Percentiles rank a stretch among this genome's conserved stretches.
phyloP scores from a whole-genome alignment of 139 green algal species.

The Edaphochlamys debaryana region DNA sequence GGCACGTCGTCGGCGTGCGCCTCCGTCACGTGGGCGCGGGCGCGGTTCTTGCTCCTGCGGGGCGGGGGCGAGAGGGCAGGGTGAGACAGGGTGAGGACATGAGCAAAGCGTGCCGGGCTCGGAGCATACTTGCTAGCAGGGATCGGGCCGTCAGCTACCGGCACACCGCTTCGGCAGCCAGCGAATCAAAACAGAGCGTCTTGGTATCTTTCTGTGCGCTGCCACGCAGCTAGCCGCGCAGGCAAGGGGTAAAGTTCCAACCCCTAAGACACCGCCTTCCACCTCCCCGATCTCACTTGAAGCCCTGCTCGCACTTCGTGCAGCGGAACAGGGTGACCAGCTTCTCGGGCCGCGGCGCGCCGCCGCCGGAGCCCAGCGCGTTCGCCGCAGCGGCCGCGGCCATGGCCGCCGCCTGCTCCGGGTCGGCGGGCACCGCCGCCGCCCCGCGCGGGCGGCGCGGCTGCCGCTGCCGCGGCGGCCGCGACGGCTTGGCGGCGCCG shows the following conservation, averaged over 20 bases:
- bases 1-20: conserved; percentile 5
- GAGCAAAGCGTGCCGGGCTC: background rate
- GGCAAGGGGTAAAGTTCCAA: too few species aligned
- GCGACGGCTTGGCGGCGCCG: background rate
- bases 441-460: background rate
- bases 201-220: too few species aligned
- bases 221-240: too few species aligned
- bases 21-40: conserved; percentile 9
- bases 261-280: too few species aligned
- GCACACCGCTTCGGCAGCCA: too few species aligned
- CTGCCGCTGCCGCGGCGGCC: background rate
- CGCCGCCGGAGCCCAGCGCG: background rate
- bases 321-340: conserved; percentile 22
- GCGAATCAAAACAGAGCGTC: too few species aligned
- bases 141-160: too few species aligned
- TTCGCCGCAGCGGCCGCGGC: background rate
- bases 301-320: conserved; percentile 36
- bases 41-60: conserved; percentile 33
- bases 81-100: background rate
- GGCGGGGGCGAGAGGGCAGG: too few species aligned
- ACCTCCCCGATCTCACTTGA: too few species aligned
- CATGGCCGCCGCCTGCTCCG: background rate
- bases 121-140: too few species aligned
- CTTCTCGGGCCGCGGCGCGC: background rate
- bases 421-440: background rate